Evolutionary conservation across 805 yeast species (phyloP), one percentile per base, ranked within the genome.

Genomic region (Ogataea allantospora): DNA sequence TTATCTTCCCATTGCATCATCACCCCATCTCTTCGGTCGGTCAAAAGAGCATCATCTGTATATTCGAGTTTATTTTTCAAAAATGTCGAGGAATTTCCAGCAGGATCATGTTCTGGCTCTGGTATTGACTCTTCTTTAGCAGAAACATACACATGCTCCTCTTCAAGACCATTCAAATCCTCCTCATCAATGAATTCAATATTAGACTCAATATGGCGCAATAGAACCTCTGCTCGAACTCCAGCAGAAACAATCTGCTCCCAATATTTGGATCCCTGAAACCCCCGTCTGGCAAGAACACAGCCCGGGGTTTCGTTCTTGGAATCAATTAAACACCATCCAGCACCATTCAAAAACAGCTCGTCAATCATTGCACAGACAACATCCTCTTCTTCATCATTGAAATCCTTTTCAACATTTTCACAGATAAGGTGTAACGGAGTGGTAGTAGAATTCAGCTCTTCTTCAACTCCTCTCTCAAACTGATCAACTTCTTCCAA

Each of bases 1-100:
- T 78, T 75, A 4, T 78, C 71, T 58, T 89, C 98, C 98, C 98
- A 89, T 50, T 83, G 83, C 98, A 89, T 89, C 98, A 89, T 89
- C 2, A 89, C 97, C 12, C 96, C 98, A 53, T 89, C 97, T 31
- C 74, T 69, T 35, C 81, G 67, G 16, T 77, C 81, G 1, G 97
- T 91, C 17, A 87, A 66, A 17, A 89, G 67, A 0, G 93, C 80
- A 35, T 70, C 74, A 42, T 80, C 82, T 27, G 67, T 71, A 57
- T 86, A 89, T 48, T 77, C 79, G 17, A 89, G 65, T 52, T 80
- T 70, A 4, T 89, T 75, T 9, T 71, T 63, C 28, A 89, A 67
- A 53, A 80, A 89, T 0, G 83, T 71, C 2, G 67, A 58, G 44
- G 83, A 88, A 42, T 78, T 70, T 34, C 71, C 75, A 1, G 91